Conservation (phyloP, 2,329 filamentous ascomycete genomes). For the Lasiodiplodia theobromae region DNA sequence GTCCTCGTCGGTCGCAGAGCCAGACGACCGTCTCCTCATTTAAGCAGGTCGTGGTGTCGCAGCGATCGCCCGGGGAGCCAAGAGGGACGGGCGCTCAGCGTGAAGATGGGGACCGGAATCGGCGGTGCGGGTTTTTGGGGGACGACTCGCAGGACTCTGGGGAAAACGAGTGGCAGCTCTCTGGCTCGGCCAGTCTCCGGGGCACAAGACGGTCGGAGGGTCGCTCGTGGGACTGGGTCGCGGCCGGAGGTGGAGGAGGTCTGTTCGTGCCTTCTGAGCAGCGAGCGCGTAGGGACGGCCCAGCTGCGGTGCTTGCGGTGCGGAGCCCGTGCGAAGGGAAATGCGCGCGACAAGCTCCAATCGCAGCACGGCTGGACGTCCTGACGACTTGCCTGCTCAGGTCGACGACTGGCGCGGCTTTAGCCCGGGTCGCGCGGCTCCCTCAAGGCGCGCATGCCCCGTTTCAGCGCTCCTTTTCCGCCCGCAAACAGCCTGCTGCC, state of each 20-base stretch:
- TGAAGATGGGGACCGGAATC: slow-evolving; percentile 9
- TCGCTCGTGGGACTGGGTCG: slow-evolving; percentile 24
- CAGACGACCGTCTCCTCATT: slow-evolving; percentile 52
- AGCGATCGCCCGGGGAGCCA: slow-evolving; percentile 27
- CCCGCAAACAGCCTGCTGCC: slow-evolving; percentile 15
- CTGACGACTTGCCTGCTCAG: slow-evolving; percentile 13
- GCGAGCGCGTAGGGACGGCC: slow-evolving; percentile 24
- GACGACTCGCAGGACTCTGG: slow-evolving; percentile 1
- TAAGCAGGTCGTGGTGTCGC: slow-evolving; percentile 21
- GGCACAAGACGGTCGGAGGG: slow-evolving; percentile 17
- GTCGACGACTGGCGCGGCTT: not conserved
- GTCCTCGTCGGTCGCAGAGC: slow-evolving; percentile 50
- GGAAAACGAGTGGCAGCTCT: slow-evolving; percentile 25
- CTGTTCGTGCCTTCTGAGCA: slow-evolving; percentile 26
- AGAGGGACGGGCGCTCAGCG: slow-evolving; percentile 28
- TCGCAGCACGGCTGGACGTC: not conserved
- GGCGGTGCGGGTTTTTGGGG: not conserved
- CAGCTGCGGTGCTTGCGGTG: slow-evolving; percentile 19
- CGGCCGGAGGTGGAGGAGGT: slow-evolving; percentile 19
- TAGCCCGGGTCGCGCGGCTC: slow-evolving; percentile 8
- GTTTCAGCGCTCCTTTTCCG: slow-evolving; percentile 28
- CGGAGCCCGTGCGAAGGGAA: slow-evolving; percentile 23
- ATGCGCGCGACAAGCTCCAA: slow-evolving; percentile 23
- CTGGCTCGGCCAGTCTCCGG: slow-evolving; percentile 12
- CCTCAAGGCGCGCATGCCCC: not conserved